Percentiles rank a stretch among this genome's conserved stretches.
These are phyloP conservation scores for Hortiboletus campestris DNA, from an alignment of 768 basidiomycete species.

Conservation along the genomic window DNA sequence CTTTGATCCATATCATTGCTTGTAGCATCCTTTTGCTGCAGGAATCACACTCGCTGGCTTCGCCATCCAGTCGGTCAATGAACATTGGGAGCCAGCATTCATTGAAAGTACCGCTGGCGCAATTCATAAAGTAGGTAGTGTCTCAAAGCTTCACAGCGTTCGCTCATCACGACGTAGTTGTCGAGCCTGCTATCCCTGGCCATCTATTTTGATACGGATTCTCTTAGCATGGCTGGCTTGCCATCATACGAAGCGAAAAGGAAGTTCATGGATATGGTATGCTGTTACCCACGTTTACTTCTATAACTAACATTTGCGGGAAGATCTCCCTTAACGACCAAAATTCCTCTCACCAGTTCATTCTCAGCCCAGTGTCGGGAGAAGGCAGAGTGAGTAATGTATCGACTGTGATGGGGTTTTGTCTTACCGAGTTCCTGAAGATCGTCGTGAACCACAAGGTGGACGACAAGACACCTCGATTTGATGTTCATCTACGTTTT, in stretches of 20 bases:
- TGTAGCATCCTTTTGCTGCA: conserved; percentile 89
- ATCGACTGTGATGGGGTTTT: not conserved
- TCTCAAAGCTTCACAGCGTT: not conserved
- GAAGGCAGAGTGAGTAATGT: conserved; percentile 72
- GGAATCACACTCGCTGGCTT: conserved; percentile 88
- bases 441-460: conserved; percentile 80
- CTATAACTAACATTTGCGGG: conserved; percentile 1
- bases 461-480: conserved; percentile 72
- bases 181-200: conserved; percentile 85
- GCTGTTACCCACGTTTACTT: not conserved
- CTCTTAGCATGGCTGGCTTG: conserved; percentile 70
- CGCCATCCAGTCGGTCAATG: conserved; percentile 85
- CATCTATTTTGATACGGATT: conserved; percentile 94
- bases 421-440: conserved; percentile 36
- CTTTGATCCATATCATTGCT: not conserved
- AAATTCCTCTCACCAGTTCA: conserved; percentile 72
- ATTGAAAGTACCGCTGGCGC: conserved; percentile 85
- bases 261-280: conserved; percentile 73
- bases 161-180: conserved; percentile 47
- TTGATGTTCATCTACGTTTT: conserved; percentile 85
- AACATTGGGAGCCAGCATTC: conserved; percentile 85
- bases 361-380: conserved; percentile 93
- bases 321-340: conserved; percentile 53
- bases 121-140: conserved; percentile 74
- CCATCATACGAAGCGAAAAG: conserved; percentile 62